Conservation (phyloP, 352 stramenopile genomes). For the Pythium sukuiense region DNA sequence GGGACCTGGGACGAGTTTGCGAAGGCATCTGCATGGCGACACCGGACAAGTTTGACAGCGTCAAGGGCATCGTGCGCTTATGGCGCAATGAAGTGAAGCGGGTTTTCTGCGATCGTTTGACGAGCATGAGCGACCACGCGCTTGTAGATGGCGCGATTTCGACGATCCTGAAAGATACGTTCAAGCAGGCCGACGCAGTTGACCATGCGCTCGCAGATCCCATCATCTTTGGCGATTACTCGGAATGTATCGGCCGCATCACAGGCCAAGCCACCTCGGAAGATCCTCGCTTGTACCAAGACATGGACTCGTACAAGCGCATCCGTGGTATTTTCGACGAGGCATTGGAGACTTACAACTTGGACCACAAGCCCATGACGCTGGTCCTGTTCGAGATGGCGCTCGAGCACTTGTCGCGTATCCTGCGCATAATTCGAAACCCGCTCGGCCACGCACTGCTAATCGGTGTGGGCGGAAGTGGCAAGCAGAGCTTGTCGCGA, state of each 20-base stretch:
- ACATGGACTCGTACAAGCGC: slow-evolving; percentile 91
- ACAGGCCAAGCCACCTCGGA: slow-evolving; percentile 52
- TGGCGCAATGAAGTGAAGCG: slow-evolving; percentile 93
- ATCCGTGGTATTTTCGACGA: slow-evolving; percentile 93
- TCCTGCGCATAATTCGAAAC: slow-evolving; percentile 93
- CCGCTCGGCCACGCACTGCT: slow-evolving; percentile 91
- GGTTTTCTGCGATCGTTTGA: slow-evolving; percentile 93
- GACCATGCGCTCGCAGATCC: slow-evolving; percentile 79
- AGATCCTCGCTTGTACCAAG: slow-evolving; percentile 92
- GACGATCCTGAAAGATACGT: slow-evolving; percentile 71
- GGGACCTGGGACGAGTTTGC: slow-evolving; percentile 92
- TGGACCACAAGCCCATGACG: slow-evolving; percentile 94
- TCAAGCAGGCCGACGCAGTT: slow-evolving; percentile 44
- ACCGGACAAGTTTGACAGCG: slow-evolving; percentile 81
- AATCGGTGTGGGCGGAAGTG: slow-evolving; percentile 93
- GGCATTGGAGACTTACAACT: slow-evolving; percentile 93
- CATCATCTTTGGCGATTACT: slow-evolving; percentile 93
- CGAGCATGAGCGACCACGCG: slow-evolving; percentile 78
- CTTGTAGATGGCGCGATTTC: slow-evolving; percentile 84
- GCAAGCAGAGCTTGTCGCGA: slow-evolving; percentile 93
- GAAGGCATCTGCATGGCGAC: slow-evolving; percentile 95
- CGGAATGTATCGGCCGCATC: slow-evolving; percentile 77
- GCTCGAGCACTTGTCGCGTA: slow-evolving; percentile 92
- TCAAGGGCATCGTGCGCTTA: slow-evolving; percentile 79
- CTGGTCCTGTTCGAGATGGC: slow-evolving; percentile 96